Conservation (phyloP, 345 rosid species). For the Citrus australasica region DNA sequence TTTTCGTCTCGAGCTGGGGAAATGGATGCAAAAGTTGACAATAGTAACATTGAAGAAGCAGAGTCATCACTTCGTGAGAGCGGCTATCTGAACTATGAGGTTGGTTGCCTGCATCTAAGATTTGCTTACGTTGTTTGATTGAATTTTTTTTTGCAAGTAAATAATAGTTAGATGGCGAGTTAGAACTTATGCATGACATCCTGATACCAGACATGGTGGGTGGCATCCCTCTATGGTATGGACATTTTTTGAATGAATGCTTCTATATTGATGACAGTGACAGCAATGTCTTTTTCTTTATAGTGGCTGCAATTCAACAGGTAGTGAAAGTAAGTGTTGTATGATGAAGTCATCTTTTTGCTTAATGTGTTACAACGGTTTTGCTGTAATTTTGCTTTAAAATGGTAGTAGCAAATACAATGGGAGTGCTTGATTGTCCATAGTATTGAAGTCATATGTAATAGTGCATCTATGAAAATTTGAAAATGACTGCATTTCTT, state of each 20-base stretch:
- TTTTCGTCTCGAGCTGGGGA: conserved; percentile 66
- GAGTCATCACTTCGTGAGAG: conserved; percentile 80
- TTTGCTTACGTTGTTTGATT: background rate
- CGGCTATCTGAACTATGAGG: conserved; percentile 80
- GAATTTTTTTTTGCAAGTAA: background rate
- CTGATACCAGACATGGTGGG: background rate
- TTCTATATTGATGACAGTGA: background rate
- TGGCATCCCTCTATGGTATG: background rate
- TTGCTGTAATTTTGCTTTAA: background rate
- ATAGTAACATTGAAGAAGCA: conserved; percentile 76
- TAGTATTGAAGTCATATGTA: background rate
- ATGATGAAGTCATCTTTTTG: background rate
- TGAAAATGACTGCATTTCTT: background rate
- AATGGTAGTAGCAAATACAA: background rate
- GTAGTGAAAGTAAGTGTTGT: background rate
- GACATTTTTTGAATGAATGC: background rate
- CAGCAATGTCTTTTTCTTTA: background rate
- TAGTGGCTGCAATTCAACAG: background rate
- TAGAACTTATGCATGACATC: background rate
- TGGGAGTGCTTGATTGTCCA: background rate
- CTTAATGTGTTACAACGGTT: too few relatives aligned
- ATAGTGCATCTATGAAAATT: background rate
- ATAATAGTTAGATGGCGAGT: background rate
- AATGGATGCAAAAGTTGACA: conserved; percentile 51
- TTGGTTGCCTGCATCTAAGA: conserved; percentile 20